These are phyloP conservation scores for Dothistroma septosporum DNA, from an alignment of 2,329 filamentous ascomycete genomes.

Conservation along the genomic window DNA sequence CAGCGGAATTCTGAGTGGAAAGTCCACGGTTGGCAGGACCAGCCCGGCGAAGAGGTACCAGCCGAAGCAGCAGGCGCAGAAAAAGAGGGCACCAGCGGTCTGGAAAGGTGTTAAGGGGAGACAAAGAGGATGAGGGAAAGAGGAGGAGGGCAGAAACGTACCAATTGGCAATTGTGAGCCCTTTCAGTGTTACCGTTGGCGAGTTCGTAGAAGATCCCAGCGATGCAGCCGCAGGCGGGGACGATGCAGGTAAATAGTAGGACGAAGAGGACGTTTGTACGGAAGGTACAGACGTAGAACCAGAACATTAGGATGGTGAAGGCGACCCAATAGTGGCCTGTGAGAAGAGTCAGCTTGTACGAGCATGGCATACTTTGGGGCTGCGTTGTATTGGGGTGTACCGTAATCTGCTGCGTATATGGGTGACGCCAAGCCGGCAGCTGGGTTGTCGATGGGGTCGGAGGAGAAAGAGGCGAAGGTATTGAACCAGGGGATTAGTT, in stretches of 20 bases:
- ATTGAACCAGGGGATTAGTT: conserved; percentile 16
- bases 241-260: conserved; percentile 17
- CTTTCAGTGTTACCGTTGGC: conserved; percentile 13
- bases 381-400: background rate
- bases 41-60: conserved; percentile 23
- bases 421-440: conserved; percentile 8
- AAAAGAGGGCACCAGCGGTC: conserved; percentile 20
- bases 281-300: conserved; percentile 21
- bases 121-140: background rate
- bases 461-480: conserved; percentile 17
- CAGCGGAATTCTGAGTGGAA: conserved; percentile 18
- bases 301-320: conserved; percentile 21
- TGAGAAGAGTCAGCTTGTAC: background rate
- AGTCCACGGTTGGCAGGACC: conserved; percentile 21
- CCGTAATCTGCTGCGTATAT: conserved; percentile 18
- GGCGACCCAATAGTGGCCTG: conserved; percentile 19
- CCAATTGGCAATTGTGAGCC: conserved; percentile 19
- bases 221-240: conserved; percentile 10
- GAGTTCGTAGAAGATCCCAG: conserved; percentile 17
- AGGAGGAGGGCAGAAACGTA: conserved; percentile 5
- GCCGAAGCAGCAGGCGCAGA: conserved; percentile 14
- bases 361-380: no score
- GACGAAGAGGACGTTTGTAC: conserved; percentile 21
- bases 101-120: conserved; percentile 3
- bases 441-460: conserved; percentile 12